These are phyloP conservation scores for Erythrophleum ivorense DNA, from an alignment of 331 rosid species.

Conservation along the genomic window DNA sequence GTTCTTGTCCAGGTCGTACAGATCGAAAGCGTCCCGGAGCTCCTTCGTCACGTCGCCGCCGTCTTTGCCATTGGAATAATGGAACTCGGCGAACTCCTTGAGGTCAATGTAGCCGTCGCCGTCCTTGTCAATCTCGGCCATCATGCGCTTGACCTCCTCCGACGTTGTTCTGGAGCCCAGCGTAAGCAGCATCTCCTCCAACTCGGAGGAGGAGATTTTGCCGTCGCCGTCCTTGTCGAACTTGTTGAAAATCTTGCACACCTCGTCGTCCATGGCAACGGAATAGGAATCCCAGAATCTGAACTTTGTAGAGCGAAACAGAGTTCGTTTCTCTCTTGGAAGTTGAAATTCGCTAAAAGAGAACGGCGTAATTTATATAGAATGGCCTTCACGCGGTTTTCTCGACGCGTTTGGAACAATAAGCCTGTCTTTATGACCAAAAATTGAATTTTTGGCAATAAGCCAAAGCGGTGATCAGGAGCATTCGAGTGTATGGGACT, in stretches of 20 bases:
- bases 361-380: slow-evolving; percentile 36
- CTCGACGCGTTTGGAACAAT: background rate
- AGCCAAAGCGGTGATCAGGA: slow-evolving; percentile 26
- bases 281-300: background rate
- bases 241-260: slow-evolving; percentile 59
- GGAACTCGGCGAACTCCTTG: slow-evolving; percentile 56
- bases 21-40: slow-evolving; percentile 66
- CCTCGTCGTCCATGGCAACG: slow-evolving; percentile 56
- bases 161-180: slow-evolving; percentile 55
- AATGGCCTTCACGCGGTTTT: background rate
- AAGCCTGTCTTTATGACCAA: too few relatives aligned
- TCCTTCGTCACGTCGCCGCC: slow-evolving; percentile 41
- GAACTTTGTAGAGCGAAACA: slow-evolving; percentile 3
- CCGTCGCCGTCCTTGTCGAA: slow-evolving; percentile 81
- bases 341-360: background rate
- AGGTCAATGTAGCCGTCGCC: slow-evolving; percentile 70
- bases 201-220: slow-evolving; percentile 58
- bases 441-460: too few relatives aligned
- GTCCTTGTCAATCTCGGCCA: slow-evolving; percentile 65
- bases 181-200: slow-evolving; percentile 46
- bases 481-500: slow-evolving; percentile 5
- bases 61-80: slow-evolving; percentile 11
- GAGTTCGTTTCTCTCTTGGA: background rate
- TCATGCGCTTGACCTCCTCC: slow-evolving; percentile 58
- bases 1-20: slow-evolving; percentile 72